Conservation (phyloP, 257 asterid species). For the Knoxia roxburghii region DNA sequence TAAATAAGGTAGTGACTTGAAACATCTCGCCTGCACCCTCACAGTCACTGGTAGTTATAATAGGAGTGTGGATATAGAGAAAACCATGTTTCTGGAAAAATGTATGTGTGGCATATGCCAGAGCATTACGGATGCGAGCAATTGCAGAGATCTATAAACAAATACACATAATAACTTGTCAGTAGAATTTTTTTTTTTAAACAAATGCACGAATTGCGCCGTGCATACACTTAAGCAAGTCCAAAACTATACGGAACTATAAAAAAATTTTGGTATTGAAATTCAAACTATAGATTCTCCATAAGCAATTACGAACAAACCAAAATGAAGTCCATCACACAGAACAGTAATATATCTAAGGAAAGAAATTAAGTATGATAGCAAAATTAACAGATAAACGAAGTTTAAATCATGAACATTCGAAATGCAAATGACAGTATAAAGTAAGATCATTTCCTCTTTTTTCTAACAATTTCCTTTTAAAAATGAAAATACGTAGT, state of each 20-base stretch:
- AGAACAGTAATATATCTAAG: not conserved
- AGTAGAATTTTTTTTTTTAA: slow-evolving; percentile 1
- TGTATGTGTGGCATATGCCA: slow-evolving; percentile 93
- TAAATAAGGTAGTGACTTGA: slow-evolving; percentile 76
- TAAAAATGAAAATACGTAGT: no score
- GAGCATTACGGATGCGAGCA: slow-evolving; percentile 80
- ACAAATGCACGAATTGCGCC: not conserved
- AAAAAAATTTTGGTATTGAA: not conserved
- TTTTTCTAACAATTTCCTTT: no score
- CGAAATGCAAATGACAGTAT: no score
- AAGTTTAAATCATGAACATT: not conserved
- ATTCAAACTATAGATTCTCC: not conserved
- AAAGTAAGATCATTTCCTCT: no score
- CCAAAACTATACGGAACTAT: not conserved
- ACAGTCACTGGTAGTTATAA: slow-evolving; percentile 91
- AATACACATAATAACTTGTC: slow-evolving; percentile 6
- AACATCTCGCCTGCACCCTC: slow-evolving; percentile 99
- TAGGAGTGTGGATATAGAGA: slow-evolving; percentile 89
- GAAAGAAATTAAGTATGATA: not conserved
- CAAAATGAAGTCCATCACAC: not conserved
- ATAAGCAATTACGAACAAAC: no score
- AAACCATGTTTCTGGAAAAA: slow-evolving; percentile 87
- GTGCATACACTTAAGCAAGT: not conserved
- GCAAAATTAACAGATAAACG: not conserved
- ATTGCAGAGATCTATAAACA: slow-evolving; percentile 64